Percentiles rank a stretch among this genome's conserved stretches.
These are phyloP conservation scores for Erysiphe pulchra DNA, from an alignment of 2,329 filamentous ascomycete species.

Conservation along the genomic window DNA sequence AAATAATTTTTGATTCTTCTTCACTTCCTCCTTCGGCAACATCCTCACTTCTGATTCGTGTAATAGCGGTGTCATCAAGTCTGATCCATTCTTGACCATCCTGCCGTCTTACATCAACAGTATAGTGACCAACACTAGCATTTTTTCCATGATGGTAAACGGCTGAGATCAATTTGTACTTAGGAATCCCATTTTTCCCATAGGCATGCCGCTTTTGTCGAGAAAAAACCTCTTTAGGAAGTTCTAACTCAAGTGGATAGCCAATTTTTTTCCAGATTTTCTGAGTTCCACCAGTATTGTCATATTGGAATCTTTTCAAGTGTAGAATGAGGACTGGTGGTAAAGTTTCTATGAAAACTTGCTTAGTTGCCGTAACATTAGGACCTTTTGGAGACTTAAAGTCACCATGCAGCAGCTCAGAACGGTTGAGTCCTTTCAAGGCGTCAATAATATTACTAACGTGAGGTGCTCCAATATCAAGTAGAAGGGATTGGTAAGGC, in stretches of 20 bases:
- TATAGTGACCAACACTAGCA: constrained; percentile 88
- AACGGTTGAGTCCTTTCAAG: constrained; percentile 55
- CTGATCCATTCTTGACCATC: constrained; percentile 92
- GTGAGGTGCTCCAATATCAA: constrained; percentile 74
- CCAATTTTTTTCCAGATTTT: constrained; percentile 98
- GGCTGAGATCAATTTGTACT: constrained; percentile 67
- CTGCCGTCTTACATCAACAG: constrained; percentile 83
- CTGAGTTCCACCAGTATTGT: constrained; percentile 63
- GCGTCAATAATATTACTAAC: constrained; percentile 84
- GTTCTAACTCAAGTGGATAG: constrained; percentile 82
- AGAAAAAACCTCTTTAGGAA: constrained; percentile 73
- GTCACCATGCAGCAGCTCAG: constrained; percentile 65
- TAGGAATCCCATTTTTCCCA: constrained; percentile 44
- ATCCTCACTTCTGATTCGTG: constrained; percentile 63
- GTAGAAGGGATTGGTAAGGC: constrained; percentile 78
- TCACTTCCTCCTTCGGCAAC: constrained; percentile 68
- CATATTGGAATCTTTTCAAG: constrained; percentile 91
- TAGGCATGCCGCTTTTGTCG: constrained; percentile 40
- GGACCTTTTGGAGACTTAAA: constrained; percentile 58
- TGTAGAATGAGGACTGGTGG: constrained; percentile 85
- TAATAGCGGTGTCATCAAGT: constrained; percentile 78
- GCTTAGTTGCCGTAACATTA: constrained; percentile 62
- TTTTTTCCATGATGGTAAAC: constrained; percentile 98
- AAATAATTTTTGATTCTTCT: constrained; percentile 46
- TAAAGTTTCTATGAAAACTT: constrained; percentile 77